A percentile compares a stretch with the other conserved stretches of the same genome.
These are phyloP conservation scores for Trichoderma sp. DNA, from an alignment of 2,329 filamentous ascomycete species.

Conservation along the genomic window DNA sequence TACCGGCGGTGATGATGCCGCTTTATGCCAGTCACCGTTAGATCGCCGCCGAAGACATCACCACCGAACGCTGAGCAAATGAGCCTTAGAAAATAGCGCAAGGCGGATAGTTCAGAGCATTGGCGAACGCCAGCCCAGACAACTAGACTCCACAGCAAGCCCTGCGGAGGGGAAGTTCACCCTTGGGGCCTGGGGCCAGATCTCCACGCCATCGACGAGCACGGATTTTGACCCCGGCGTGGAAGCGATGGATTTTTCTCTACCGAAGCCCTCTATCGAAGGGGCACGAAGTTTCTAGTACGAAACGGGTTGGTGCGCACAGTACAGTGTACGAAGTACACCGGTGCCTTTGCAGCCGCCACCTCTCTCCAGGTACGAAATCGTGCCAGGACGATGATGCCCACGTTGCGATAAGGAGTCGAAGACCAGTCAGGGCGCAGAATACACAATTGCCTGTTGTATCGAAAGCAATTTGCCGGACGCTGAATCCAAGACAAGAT, in stretches of 20 bases:
- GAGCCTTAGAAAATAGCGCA: slow-evolving; percentile 18
- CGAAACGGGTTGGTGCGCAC: neutral
- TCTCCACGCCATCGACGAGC: slow-evolving; percentile 28
- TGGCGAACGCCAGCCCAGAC: slow-evolving; percentile 6
- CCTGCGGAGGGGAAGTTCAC: slow-evolving; percentile 29
- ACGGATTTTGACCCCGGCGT: slow-evolving; percentile 23
- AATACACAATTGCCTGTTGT: neutral
- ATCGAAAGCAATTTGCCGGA: neutral
- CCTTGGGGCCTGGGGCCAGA: slow-evolving; percentile 29
- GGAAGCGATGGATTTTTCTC: slow-evolving; percentile 29
- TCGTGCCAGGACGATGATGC: neutral
- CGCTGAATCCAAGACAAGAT: neutral
- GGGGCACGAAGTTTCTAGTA: neutral
- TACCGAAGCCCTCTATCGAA: neutral
- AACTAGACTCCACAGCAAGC: slow-evolving; percentile 23
- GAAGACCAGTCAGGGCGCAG: neutral
- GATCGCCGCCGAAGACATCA: slow-evolving; percentile 2
- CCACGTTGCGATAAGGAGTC: neutral
- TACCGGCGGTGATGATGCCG: neutral
- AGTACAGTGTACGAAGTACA: neutral
- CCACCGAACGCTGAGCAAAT: neutral
- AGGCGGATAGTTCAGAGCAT: slow-evolving; percentile 12
- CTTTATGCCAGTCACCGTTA: slow-evolving; percentile 1
- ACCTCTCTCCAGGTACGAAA: neutral
- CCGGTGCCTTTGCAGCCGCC: neutral